phyloP scores from a whole-genome alignment of 352 stramenopile species.

The Elongisporangium undulatum region DNA sequence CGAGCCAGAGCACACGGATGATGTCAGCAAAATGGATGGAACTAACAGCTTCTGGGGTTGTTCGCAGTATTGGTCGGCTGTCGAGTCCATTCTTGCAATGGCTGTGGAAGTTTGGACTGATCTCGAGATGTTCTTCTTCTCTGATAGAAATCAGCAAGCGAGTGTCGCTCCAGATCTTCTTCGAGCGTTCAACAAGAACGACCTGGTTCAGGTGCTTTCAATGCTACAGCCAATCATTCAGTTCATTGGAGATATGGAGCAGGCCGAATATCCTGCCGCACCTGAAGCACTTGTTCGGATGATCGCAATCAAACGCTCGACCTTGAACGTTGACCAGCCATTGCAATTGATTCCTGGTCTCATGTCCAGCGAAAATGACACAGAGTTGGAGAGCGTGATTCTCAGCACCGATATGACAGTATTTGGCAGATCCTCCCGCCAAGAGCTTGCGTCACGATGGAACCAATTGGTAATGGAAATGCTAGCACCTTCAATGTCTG shows the following conservation, averaged over 20 bases:
- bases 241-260: slow-evolving; percentile 5
- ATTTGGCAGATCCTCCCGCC: slow-evolving; percentile 5
- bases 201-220: slow-evolving; percentile 5
- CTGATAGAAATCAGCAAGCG: background rate
- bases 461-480: slow-evolving; percentile 1
- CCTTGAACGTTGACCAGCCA: slow-evolving; percentile 1
- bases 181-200: slow-evolving; percentile 5
- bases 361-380: background rate
- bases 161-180: background rate
- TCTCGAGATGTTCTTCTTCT: slow-evolving; percentile 4
- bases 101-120: slow-evolving; percentile 4
- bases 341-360: background rate
- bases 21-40: too few species aligned
- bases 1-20: too few species aligned
- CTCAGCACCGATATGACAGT: slow-evolving; percentile 1
- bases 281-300: slow-evolving; percentile 8
- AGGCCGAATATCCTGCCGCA: background rate
- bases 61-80: background rate
- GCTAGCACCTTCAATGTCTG: slow-evolving; percentile 1
- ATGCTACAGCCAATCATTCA: slow-evolving; percentile 7
- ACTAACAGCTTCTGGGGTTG: too few species aligned
- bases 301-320: slow-evolving; percentile 10
- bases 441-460: slow-evolving; percentile 10
- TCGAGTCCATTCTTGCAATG: background rate
- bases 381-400: background rate